A percentile compares a stretch with the other conserved stretches of the same genome.
These are phyloP conservation scores for Monosporascus sp. DNA, from an alignment of 2,329 filamentous ascomycete species.

Conservation along the genomic window DNA sequence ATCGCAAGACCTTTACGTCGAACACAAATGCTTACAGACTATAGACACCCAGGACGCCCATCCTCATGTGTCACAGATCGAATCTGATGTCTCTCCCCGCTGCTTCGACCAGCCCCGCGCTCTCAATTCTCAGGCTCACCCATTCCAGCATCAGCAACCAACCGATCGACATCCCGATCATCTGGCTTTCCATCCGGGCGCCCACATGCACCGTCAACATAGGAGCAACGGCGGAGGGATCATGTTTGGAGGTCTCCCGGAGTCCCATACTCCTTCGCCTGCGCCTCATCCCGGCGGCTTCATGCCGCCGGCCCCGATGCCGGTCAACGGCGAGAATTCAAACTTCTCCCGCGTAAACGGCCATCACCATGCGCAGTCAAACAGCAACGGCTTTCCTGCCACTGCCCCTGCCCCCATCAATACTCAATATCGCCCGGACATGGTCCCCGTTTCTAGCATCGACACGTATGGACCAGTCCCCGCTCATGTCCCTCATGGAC, in stretches of 20 bases:
- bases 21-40: slow-evolving; percentile 14
- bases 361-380: slow-evolving; percentile 21
- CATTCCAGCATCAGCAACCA: slow-evolving; percentile 13
- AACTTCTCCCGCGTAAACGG: slow-evolving; percentile 19
- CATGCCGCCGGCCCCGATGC: slow-evolving; percentile 38
- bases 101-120: slow-evolving; percentile 12
- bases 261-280: slow-evolving; percentile 55
- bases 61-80: slow-evolving; percentile 13
- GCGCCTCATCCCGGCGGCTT: slow-evolving; percentile 43
- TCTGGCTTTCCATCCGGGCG: slow-evolving; percentile 19
- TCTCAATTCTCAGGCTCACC: slow-evolving; percentile 12
- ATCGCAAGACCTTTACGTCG: slow-evolving; percentile 2
- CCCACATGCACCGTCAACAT: slow-evolving; percentile 25
- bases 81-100: slow-evolving; percentile 15
- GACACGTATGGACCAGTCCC: slow-evolving; percentile 20
- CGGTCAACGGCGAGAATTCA: slow-evolving; percentile 20
- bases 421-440: slow-evolving; percentile 21
- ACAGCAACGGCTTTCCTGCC: slow-evolving; percentile 20
- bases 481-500: slow-evolving; percentile 20
- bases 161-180: slow-evolving; percentile 15
- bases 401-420: slow-evolving; percentile 13
- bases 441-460: slow-evolving; percentile 18
- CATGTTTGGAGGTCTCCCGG: slow-evolving; percentile 50
- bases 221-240: slow-evolving; percentile 48
- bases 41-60: slow-evolving; percentile 13